These are phyloP conservation scores for Elsinoe arachidis DNA, from an alignment of 2,329 filamentous ascomycete genomes.

Conservation along the genomic window DNA sequence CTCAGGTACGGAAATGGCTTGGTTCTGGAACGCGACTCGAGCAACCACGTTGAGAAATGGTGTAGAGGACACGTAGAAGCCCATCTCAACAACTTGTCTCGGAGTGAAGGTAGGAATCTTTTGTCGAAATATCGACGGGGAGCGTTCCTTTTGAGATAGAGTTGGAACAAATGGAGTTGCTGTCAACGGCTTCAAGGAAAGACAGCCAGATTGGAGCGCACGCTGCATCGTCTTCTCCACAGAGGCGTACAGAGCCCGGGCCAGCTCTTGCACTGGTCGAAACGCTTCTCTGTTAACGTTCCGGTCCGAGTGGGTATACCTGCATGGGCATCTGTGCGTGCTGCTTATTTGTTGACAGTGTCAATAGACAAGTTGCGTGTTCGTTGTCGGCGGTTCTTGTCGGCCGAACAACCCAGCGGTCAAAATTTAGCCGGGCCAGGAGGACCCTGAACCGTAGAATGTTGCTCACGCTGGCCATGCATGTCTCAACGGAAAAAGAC, in stretches of 20 bases:
- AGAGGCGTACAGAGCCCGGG: neutral
- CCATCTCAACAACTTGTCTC: neutral
- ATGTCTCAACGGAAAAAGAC: slow-evolving; percentile 5
- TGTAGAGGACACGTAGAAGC: neutral
- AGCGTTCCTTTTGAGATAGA: neutral
- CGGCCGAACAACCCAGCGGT: slow-evolving; percentile 4
- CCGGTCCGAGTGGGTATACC: neutral
- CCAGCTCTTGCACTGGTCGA: neutral
- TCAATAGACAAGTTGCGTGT: slow-evolving; percentile 6
- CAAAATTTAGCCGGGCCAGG: neutral
- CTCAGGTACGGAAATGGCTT: slow-evolving; percentile 1
- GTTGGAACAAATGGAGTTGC: neutral
- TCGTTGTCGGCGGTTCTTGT: slow-evolving; percentile 4
- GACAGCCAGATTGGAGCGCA: slow-evolving; percentile 6
- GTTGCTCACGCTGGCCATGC: slow-evolving; percentile 6
- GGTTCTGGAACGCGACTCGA: slow-evolving; percentile 3
- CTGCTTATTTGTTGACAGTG: slow-evolving; percentile 7
- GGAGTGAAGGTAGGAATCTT: neutral
- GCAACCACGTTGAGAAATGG: neutral
- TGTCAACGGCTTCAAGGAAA: neutral
- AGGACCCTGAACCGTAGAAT: slow-evolving; percentile 10
- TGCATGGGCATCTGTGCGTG: slow-evolving; percentile 1
- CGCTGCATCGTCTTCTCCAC: slow-evolving; percentile 1
- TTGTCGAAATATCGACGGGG: neutral
- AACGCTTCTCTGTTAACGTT: slow-evolving; percentile 1